Percentiles rank a stretch among this genome's conserved stretches.
These are phyloP conservation scores for Diddensiella santjacobensis DNA, from an alignment of 805 yeast genomes.

Conservation along the genomic window DNA sequence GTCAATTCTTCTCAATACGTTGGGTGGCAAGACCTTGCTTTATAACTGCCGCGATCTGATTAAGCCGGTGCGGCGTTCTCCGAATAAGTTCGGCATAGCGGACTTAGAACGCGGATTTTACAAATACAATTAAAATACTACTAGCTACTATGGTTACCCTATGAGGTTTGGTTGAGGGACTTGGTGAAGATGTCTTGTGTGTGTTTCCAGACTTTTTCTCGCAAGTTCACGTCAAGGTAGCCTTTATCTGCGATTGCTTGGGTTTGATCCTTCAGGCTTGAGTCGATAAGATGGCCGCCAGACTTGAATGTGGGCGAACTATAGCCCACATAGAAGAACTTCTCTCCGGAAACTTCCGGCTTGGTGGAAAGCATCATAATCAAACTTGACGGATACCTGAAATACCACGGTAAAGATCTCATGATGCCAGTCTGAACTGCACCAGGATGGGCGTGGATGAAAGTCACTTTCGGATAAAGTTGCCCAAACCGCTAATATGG, in stretches of 20 bases:
- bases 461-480: slow-evolving; percentile 5
- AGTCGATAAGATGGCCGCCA: slow-evolving; percentile 22
- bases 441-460: slow-evolving; percentile 10
- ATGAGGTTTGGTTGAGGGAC: not conserved
- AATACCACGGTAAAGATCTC: slow-evolving; percentile 9
- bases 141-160: too few relatives aligned
- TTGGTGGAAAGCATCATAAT: not conserved
- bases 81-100: too few relatives aligned
- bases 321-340: slow-evolving; percentile 9
- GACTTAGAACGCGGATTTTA: too few relatives aligned
- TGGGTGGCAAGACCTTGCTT: not conserved
- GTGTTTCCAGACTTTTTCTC: slow-evolving; percentile 27
- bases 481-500: not conserved
- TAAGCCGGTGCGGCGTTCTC: too few relatives aligned
- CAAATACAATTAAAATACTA: too few relatives aligned
- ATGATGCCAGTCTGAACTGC: slow-evolving; percentile 3
- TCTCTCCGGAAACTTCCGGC: slow-evolving; percentile 3
- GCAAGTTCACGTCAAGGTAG: slow-evolving; percentile 17
- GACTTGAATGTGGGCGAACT: slow-evolving; percentile 18
- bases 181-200: slow-evolving; percentile 21
- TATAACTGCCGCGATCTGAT: too few relatives aligned
- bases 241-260: slow-evolving; percentile 2
- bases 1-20: not conserved
- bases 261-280: slow-evolving; percentile 8
- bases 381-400: not conserved